Conservation (phyloP, 192 early-diverging fungal genomes). For the Kickxella alabastrina region DNA sequence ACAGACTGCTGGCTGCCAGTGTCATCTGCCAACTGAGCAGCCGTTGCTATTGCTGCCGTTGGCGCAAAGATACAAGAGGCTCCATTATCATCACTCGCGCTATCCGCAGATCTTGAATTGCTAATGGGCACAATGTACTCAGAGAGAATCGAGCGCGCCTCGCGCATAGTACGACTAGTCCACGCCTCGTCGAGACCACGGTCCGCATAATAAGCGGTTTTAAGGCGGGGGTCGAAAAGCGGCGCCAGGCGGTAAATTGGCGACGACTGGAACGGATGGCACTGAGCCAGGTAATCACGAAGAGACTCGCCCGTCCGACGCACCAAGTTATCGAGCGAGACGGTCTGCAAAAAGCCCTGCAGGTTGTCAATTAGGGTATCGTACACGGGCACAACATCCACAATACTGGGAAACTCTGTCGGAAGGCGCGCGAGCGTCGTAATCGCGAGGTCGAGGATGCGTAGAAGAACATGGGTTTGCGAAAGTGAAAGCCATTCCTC, state of each 20-base stretch:
- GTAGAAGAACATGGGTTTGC: conserved; percentile 34
- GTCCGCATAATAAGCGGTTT: conserved; percentile 38
- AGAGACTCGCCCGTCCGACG: conserved; percentile 25
- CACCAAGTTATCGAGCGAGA: conserved; percentile 20
- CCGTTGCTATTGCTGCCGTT: not conserved
- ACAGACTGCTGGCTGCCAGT: conserved; percentile 17
- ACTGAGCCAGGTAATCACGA: conserved; percentile 37
- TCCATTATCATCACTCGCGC: too few relatives aligned
- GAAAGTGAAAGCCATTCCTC: conserved; percentile 47
- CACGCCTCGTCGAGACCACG: conserved; percentile 36
- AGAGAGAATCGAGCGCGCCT: conserved; percentile 27
- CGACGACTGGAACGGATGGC: conserved; percentile 52
- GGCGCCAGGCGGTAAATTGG: conserved; percentile 46
- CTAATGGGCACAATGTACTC: too few relatives aligned
- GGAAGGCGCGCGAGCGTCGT: conserved; percentile 11
- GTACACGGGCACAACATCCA: conserved; percentile 44
- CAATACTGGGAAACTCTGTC: conserved; percentile 33
- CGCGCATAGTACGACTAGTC: conserved; percentile 32
- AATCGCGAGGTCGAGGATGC: conserved; percentile 17
- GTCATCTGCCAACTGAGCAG: too few relatives aligned
- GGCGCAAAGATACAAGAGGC: too few relatives aligned
- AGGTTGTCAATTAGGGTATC: conserved; percentile 34
- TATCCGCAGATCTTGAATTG: too few relatives aligned
- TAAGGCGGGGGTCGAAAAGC: conserved; percentile 48
- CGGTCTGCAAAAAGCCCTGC: conserved; percentile 20